Conservation (phyloP, 805 yeast genomes). For the Wickerhamomyces pijperi region DNA sequence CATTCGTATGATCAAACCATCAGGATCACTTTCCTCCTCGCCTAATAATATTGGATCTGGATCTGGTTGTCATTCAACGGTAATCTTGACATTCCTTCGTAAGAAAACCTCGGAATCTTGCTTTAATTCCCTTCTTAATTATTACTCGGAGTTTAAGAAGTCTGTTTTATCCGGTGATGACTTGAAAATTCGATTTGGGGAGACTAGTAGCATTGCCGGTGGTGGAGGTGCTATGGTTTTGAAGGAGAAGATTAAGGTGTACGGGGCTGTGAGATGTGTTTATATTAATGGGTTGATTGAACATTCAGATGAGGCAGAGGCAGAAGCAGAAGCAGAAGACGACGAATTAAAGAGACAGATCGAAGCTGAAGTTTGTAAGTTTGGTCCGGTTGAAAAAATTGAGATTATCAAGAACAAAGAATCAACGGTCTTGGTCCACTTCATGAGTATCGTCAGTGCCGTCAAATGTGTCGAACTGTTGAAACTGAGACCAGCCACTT, state of each 20-base stretch:
- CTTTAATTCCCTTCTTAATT: slow-evolving; percentile 23
- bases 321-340: slow-evolving; percentile 29
- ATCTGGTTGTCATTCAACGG: slow-evolving; percentile 18
- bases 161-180: too few species aligned
- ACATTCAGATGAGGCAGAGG: background rate
- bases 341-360: slow-evolving; percentile 13
- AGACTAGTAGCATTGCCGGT: too few species aligned
- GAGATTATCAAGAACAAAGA: slow-evolving; percentile 17
- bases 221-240: slow-evolving; percentile 7
- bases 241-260: slow-evolving; percentile 46
- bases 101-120: too few species aligned
- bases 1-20: background rate
- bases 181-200: too few species aligned
- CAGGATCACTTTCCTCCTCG: slow-evolving; percentile 20
- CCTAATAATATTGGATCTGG: background rate
- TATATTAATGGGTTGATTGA: slow-evolving; percentile 69
- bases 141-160: slow-evolving; percentile 19
- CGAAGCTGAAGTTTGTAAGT: slow-evolving; percentile 13
- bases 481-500: slow-evolving; percentile 35
- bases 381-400: slow-evolving; percentile 27
- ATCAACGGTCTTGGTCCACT: slow-evolving; percentile 74
- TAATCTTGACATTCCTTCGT: slow-evolving; percentile 26
- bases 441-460: slow-evolving; percentile 73
- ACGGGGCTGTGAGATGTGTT: slow-evolving; percentile 90
- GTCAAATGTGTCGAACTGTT: slow-evolving; percentile 75